Conservation (phyloP, 345 rosid genomes). For the Pseudoturritis turrita region DNA sequence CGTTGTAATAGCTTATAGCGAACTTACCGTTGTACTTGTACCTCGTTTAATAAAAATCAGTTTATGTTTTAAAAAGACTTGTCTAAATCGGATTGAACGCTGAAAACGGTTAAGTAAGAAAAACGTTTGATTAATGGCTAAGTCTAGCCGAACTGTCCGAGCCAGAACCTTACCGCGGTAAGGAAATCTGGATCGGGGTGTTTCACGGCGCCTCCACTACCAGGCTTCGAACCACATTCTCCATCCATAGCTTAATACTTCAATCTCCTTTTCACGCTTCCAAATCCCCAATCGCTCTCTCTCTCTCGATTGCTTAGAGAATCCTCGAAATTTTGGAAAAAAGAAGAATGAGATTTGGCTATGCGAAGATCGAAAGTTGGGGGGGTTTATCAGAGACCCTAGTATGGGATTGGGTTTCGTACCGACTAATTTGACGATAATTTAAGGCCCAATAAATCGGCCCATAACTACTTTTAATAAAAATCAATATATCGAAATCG, state of each 20-base stretch:
- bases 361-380: background rate
- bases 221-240: slow-evolving; percentile 98
- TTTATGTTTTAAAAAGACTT: no score
- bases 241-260: slow-evolving; percentile 57
- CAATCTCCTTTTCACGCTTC: background rate
- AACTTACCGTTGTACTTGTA: no score
- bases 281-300: background rate
- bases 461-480: background rate
- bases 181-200: no score
- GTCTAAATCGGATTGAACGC: no score
- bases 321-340: background rate
- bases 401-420: background rate
- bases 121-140: no score
- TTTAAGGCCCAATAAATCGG: slow-evolving; percentile 4
- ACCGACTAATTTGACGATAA: background rate
- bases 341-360: background rate
- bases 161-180: no score
- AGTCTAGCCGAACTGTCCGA: no score
- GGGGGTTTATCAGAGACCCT: background rate
- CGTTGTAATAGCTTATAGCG: no score
- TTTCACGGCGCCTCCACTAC: slow-evolving; percentile 99
- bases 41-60: no score
- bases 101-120: no score
- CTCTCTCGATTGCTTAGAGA: background rate
- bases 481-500: background rate